Evolutionary conservation across 345 rosid genomes (phyloP), one percentile per base, ranked within the genome.

Genomic region (Eucalyptus fibrosa): DNA sequence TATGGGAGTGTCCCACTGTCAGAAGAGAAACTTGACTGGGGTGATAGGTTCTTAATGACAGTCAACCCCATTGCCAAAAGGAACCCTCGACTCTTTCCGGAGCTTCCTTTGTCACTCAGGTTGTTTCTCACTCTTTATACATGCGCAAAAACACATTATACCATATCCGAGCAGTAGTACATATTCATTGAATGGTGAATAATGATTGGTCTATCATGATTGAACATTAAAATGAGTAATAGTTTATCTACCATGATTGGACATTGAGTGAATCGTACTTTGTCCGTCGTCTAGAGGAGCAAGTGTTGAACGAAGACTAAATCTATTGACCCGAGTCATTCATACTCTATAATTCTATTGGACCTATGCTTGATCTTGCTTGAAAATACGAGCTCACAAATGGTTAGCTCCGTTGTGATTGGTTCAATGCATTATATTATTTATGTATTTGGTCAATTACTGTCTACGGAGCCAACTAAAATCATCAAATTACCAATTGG

Each of bases 41-140:
- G 91, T 11, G 92, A 92, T 62, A 51, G 92, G 82, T 47, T 92
- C 42, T 90, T 40, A 82, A 88, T 91, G 90, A 91, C 59, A 40
- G 88, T 91, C 87, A 90, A 90, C 85, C 94, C 94, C 40, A 53
- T 89, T 45, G 65, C 91, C 12, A 56, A 86, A 87, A 91, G 94
- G 77, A 92, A 89, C 32, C 45, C 91, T 23, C 93, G 91, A 45
- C 92, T 94, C 17, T 45, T 93, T 21, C 93, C 95, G 32, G 89
- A 90, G 87, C 92, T 94, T 86, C 94, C 92, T 87, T 40, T 92
- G 72, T 89, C 93, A 50, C 49, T 93, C 16, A 94, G 93, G 95
- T 59, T 24, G 14, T 59, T 59, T 59, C 30, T 10, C 65, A 59
- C 13, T 59, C 7, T 24, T 59, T 59, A 10, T 24, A 59, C 65